Percentiles rank a stretch among this genome's conserved stretches.
These are phyloP conservation scores for Peniophora sp. DNA, from an alignment of 1,284 basidiomycete species.

Conservation along the genomic window DNA sequence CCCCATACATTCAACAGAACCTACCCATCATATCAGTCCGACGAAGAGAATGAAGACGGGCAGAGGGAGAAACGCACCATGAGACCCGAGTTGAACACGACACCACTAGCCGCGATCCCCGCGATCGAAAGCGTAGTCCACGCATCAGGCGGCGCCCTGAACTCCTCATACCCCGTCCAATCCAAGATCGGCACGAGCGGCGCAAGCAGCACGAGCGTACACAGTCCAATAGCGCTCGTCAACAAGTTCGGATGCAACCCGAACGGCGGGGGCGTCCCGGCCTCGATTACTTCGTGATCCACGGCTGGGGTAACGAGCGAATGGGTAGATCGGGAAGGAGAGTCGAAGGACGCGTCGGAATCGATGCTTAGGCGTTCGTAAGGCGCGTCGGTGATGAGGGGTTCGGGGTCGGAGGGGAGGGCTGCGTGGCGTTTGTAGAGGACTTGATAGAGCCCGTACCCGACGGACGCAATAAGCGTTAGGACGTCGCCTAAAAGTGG, in stretches of 20 bases:
- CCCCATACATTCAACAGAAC: constrained; percentile 77
- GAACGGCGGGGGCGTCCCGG: constrained; percentile 54
- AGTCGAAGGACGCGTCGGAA: constrained; percentile 9
- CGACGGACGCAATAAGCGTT: constrained; percentile 61
- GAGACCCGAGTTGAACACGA: constrained; percentile 69
- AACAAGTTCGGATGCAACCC: constrained; percentile 73
- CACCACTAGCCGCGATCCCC: constrained; percentile 58
- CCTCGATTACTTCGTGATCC: constrained; percentile 21
- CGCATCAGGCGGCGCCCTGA: constrained; percentile 46
- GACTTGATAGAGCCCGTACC: constrained; percentile 71
- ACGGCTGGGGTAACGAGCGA: not conserved
- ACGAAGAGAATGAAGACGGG: constrained; percentile 7
- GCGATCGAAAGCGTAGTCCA: constrained; percentile 39
- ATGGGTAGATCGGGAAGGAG: not conserved
- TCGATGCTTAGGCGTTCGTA: constrained; percentile 36
- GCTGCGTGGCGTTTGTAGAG: constrained; percentile 75
- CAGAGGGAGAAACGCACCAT: constrained; percentile 42
- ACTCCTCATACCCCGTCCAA: constrained; percentile 46
- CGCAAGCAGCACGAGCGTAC: constrained; percentile 62
- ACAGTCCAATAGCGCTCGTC: constrained; percentile 60
- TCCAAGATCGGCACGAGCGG: constrained; percentile 66
- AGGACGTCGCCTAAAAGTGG: constrained; percentile 73
- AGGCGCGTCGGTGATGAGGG: constrained; percentile 24
- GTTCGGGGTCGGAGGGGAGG: constrained; percentile 50
- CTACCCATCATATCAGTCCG: too few species aligned